Base-by-base conservation (phyloP, 768 basidiomycete species). In the Pleurotus platypus region DNA sequence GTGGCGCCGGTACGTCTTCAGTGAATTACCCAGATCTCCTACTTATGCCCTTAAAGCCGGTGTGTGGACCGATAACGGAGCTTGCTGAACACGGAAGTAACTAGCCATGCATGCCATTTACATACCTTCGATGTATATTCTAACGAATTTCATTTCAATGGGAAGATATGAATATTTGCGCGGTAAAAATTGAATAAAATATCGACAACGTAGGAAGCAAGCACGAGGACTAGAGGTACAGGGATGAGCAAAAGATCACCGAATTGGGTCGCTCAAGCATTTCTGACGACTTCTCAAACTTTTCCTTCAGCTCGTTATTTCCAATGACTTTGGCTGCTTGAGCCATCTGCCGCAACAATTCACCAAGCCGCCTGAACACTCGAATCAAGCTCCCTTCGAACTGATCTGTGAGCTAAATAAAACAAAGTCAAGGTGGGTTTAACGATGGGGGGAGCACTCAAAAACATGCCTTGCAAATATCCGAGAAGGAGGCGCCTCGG, bases 381-480 rank as follows among this genome's bases (percentile, higher is more conserved):
- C 97, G 89, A 67, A 98, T 99, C 24, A 99, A 79, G 57, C 89
- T 94, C 39, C 97, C 97, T 69, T 99, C 97, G 63, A 98, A 99
- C 59, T 94, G 91, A 69, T 96, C 94, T 4, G 94, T 94, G 66
- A 95, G 79, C 95, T 97, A 67, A n/a, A 54, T 12, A 50, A 50
- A 46, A 6, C 20, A 30, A n/a, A 61, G 8, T 37, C 58, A 7
- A 40, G 51, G 27, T 46, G 42, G 37, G 39, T 46, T 12, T 24
- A n/a, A 18, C 18, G 18, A 18, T 18, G 18, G 18, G 18, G 18
- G 18, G 18, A 18, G 18, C 18, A 18, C 18, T 18, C 18, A 18
- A 18, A 18, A 18, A 18, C 18, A 27, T 43, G 91, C 95, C 84
- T 97, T 97, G 82, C 92, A 94, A 56, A 98, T 94, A 22, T 99